Evolutionary conservation across 257 asterid genomes (phyloP).

Genomic region (Galeopsis tetrahit): DNA sequence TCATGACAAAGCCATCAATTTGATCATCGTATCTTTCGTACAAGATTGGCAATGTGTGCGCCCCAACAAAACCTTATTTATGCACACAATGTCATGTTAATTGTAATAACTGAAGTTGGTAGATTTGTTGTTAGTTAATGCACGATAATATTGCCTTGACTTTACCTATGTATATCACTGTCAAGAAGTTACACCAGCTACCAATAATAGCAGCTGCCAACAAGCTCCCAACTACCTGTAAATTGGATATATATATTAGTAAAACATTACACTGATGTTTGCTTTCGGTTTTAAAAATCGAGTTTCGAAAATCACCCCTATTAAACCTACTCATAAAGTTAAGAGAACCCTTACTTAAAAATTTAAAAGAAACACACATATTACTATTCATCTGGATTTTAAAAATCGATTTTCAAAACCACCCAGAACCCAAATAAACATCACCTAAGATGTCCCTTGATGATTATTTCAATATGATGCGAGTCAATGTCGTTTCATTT

Average conservation of each 20-base stretch:
- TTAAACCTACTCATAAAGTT: too few relatives aligned
- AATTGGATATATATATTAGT: not conserved
- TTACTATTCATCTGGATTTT: too few relatives aligned
- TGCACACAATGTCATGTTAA: not conserved
- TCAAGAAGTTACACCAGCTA: constrained; percentile 89
- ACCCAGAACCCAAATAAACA: too few relatives aligned
- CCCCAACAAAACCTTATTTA: constrained; percentile 71
- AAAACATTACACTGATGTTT: too few relatives aligned
- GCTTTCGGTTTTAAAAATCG: too few relatives aligned
- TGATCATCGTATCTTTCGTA: constrained; percentile 82
- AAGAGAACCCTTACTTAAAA: too few relatives aligned
- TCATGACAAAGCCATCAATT: constrained; percentile 62
- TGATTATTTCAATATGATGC: not conserved
- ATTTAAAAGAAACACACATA: too few relatives aligned
- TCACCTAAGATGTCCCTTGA: not conserved
- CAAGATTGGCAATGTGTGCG: constrained; percentile 76
- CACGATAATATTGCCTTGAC: not conserved
- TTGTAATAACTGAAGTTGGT: not conserved
- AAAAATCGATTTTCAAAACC: too few relatives aligned
- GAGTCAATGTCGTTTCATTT: not conserved
- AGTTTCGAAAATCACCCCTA: too few relatives aligned
- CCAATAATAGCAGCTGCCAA: constrained; percentile 77
- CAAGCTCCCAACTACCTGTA: constrained; percentile 70
- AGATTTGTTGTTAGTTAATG: not conserved
- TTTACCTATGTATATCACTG: constrained; percentile 63